Conservation (phyloP, 2,329 filamentous ascomycete species). For the Aspergillus tubingensis region DNA sequence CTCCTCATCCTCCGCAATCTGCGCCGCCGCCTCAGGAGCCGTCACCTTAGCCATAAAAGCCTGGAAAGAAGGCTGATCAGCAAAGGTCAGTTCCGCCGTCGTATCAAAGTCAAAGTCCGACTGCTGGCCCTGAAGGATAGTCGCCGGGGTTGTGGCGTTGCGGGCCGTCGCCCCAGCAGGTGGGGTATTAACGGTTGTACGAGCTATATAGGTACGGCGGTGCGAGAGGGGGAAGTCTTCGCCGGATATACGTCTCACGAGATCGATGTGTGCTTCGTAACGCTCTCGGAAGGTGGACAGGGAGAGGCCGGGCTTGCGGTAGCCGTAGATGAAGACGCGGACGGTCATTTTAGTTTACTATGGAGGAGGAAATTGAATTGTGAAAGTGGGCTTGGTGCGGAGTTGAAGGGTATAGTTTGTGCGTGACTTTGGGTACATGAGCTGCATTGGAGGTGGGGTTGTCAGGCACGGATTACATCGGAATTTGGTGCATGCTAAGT, state of each 20-base stretch:
- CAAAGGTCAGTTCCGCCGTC: slow-evolving; percentile 23
- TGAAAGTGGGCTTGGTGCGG: not conserved
- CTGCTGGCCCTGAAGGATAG: slow-evolving; percentile 21
- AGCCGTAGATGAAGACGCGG: slow-evolving; percentile 2
- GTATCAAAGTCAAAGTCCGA: slow-evolving; percentile 25
- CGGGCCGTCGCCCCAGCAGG: slow-evolving; percentile 14
- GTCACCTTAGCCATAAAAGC: slow-evolving; percentile 19
- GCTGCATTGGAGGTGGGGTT: too few species aligned
- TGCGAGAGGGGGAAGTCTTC: slow-evolving; percentile 24
- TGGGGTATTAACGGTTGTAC: slow-evolving; percentile 10
- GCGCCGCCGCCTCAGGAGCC: slow-evolving; percentile 17
- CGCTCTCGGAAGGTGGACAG: slow-evolving; percentile 23
- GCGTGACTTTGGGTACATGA: too few species aligned
- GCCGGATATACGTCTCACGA: slow-evolving; percentile 22
- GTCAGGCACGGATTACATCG: too few species aligned
- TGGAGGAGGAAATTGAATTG: too few species aligned
- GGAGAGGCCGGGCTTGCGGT: slow-evolving; percentile 25
- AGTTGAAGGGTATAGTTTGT: not conserved
- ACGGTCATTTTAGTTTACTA: not conserved
- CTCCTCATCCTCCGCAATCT: slow-evolving; percentile 27
- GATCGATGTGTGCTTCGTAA: slow-evolving; percentile 24
- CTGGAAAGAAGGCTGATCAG: slow-evolving; percentile 20
- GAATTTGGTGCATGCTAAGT: too few species aligned
- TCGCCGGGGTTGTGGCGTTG: slow-evolving; percentile 22
- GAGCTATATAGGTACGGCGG: slow-evolving; percentile 23